These are phyloP conservation scores for Ascochyta koolunga DNA, from an alignment of 2,329 filamentous ascomycete genomes.

Conservation along the genomic window DNA sequence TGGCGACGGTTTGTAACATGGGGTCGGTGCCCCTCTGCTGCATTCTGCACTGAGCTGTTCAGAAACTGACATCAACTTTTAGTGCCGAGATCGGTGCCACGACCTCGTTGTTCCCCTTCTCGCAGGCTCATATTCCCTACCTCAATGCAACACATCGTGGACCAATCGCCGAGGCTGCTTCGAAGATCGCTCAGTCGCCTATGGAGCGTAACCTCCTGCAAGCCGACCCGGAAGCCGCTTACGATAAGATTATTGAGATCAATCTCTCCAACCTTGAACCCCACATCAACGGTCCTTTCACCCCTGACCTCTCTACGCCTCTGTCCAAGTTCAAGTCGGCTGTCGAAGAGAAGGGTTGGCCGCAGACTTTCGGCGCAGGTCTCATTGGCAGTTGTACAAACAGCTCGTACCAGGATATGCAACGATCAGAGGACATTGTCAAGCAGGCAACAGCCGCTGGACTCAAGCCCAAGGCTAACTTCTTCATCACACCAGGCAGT, in stretches of 20 bases:
- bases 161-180: slow-evolving; percentile 71
- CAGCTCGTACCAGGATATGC: slow-evolving; percentile 99
- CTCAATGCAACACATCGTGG: slow-evolving; percentile 81
- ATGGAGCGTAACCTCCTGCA: slow-evolving; percentile 69
- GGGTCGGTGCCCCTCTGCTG: no score
- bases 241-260: slow-evolving; percentile 90
- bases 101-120: slow-evolving; percentile 94
- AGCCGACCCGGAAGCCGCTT: slow-evolving; percentile 81
- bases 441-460: slow-evolving; percentile 91
- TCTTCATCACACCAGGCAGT: slow-evolving; percentile 95
- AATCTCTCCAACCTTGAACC: slow-evolving; percentile 90
- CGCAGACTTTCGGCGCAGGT: slow-evolving; percentile 85
- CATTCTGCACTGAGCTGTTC: no score
- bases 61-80: no score
- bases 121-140: slow-evolving; percentile 81
- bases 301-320: slow-evolving; percentile 91
- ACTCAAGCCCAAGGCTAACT: slow-evolving; percentile 84
- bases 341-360: slow-evolving; percentile 86
- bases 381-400: slow-evolving; percentile 99
- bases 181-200: slow-evolving; percentile 64
- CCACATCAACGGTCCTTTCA: slow-evolving; percentile 96
- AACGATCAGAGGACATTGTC: slow-evolving; percentile 87
- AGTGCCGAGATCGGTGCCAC: slow-evolving; percentile 92
- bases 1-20: slow-evolving; percentile 93
- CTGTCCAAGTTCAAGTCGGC: slow-evolving; percentile 87